phyloP scores from a whole-genome alignment of 2,329 filamentous ascomycete species.

The Alternaria gansuensis region DNA sequence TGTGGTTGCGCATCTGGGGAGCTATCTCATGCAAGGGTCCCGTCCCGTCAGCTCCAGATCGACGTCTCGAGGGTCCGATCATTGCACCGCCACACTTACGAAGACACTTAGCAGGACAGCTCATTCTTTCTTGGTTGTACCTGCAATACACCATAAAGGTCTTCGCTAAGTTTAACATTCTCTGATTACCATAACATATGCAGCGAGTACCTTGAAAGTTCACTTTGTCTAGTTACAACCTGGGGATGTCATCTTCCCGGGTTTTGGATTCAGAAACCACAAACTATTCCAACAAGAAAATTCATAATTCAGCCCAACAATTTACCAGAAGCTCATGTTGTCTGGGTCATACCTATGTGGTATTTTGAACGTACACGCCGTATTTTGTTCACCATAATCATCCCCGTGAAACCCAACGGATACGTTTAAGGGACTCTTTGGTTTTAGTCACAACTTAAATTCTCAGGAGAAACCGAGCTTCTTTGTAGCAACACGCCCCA shows the following conservation, averaged over 20 bases:
- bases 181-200: too few species aligned
- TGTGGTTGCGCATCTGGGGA: conserved; percentile 5
- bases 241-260: neutral
- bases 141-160: neutral
- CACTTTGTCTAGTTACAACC: neutral
- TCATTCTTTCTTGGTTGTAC: neutral
- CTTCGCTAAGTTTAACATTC: neutral
- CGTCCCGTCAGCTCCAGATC: conserved; percentile 4
- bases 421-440: neutral
- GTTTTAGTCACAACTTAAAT: neutral
- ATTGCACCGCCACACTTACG: conserved; percentile 4
- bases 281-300: neutral
- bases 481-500: neutral
- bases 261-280: neutral
- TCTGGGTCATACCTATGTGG: too few species aligned
- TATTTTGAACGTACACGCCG: neutral
- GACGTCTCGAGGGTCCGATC: conserved; percentile 4
- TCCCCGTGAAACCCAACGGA: neutral
- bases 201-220: neutral
- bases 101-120: neutral
- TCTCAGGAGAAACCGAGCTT: neutral
- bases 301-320: neutral
- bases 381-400: neutral
- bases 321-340: neutral
- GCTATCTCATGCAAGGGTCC: conserved; percentile 18